Evolutionary conservation across 2,329 filamentous ascomycete genomes (phyloP).

Genomic region (Beauveria pseudobassiana): DNA sequence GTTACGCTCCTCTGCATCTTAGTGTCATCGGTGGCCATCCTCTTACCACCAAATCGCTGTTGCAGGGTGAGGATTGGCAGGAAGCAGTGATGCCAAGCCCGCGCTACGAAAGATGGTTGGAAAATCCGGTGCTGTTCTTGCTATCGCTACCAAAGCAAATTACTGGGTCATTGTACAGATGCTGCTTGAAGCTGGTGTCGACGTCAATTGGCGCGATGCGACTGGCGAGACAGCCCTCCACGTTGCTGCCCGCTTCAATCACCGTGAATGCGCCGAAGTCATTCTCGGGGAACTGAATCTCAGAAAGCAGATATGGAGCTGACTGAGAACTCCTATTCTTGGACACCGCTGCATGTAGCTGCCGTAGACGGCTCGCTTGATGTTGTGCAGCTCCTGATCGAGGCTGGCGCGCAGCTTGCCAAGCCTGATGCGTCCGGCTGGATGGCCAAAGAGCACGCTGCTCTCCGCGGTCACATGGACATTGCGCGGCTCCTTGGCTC

Average conservation of each 20-base stretch:
- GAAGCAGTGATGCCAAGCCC: conserved; percentile 52
- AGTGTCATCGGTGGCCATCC: conserved; percentile 88
- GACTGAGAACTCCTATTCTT: conserved; percentile 75
- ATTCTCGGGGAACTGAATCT: conserved; percentile 62
- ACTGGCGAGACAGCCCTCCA: conserved; percentile 88
- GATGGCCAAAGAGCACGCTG: conserved; percentile 90
- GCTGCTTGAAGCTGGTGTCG: conserved; percentile 80
- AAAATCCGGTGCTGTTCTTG: conserved; percentile 80
- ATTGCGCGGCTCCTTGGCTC: conserved; percentile 65
- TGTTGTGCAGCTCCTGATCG: conserved; percentile 69
- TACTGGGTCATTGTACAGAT: conserved; percentile 78
- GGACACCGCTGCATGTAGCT: conserved; percentile 92
- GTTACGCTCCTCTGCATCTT: conserved; percentile 83
- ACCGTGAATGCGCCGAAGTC: conserved; percentile 70
- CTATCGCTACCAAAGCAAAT: conserved; percentile 81
- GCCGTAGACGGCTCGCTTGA: conserved; percentile 78
- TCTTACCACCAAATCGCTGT: conserved; percentile 71
- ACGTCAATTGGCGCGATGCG: conserved; percentile 89
- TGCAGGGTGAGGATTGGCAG: conserved; percentile 74
- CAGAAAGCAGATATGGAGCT: conserved; percentile 73
- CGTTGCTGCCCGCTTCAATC: conserved; percentile 81
- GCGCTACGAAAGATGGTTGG: conserved; percentile 62
- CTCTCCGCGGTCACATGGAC: conserved; percentile 76
- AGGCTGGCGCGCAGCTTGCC: conserved; percentile 68
- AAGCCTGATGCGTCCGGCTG: conserved; percentile 81